Conservation (phyloP, 164 flowering plant species). For the Magnolia officinalis region DNA sequence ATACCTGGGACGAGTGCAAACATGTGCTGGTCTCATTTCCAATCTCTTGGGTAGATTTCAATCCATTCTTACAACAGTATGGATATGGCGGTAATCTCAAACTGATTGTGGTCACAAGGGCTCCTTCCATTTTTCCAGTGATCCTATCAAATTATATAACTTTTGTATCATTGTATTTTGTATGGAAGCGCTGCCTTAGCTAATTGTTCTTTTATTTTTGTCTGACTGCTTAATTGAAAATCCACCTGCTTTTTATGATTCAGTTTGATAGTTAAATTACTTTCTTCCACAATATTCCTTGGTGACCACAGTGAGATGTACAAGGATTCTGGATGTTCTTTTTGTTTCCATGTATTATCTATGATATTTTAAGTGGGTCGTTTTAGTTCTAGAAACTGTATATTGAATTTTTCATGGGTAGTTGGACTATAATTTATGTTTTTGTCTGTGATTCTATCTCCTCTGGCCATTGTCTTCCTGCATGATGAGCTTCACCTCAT, state of each 20-base stretch:
- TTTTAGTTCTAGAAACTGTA: background rate
- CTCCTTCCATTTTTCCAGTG: too few species aligned
- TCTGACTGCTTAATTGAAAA: background rate
- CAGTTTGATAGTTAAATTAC: background rate
- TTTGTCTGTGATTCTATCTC: background rate
- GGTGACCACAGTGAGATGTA: background rate
- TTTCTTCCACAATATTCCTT: background rate
- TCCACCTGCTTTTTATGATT: background rate
- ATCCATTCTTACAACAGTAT: too few species aligned
- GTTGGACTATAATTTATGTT: background rate
- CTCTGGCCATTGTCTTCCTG: constrained; percentile 1
- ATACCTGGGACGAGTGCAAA: too few species aligned
- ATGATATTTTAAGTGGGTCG: background rate
- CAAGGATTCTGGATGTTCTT: background rate
- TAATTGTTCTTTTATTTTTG: background rate
- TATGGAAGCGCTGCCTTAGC: too few species aligned
- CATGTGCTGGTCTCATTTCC: too few species aligned
- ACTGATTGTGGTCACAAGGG: too few species aligned
- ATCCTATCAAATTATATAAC: too few species aligned
- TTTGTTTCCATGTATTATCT: background rate
- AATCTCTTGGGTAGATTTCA: too few species aligned
- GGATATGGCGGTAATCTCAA: too few species aligned
- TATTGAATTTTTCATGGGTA: background rate
- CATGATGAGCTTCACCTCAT: background rate
- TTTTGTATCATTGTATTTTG: too few species aligned